Percentiles rank a stretch among this genome's conserved stretches.
These are phyloP conservation scores for Ramaria sp. DNA, from an alignment of 768 basidiomycete species.

Conservation along the genomic window DNA sequence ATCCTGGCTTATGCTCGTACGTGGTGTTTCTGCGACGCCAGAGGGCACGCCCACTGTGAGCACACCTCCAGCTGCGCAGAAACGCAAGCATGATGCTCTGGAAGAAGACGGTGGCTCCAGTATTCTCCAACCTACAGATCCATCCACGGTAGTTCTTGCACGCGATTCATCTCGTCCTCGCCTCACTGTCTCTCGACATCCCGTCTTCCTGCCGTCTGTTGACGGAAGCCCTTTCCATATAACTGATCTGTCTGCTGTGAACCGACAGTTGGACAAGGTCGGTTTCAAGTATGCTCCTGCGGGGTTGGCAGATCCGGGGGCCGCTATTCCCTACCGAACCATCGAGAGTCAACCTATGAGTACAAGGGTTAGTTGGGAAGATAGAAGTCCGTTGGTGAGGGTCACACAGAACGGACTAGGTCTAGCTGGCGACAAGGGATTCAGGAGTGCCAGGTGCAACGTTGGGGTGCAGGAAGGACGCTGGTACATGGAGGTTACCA, in stretches of 20 bases:
- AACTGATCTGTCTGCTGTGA: slow-evolving; percentile 63
- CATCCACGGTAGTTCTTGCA: slow-evolving; percentile 39
- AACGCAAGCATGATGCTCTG: not conserved
- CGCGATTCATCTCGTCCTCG: slow-evolving; percentile 57
- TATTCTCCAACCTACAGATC: not conserved
- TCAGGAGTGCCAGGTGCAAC: slow-evolving; percentile 82
- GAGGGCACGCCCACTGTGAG: not conserved
- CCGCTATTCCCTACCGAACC: slow-evolving; percentile 55
- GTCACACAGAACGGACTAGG: slow-evolving; percentile 71
- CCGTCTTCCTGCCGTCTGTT: slow-evolving; percentile 49
- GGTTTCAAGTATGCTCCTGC: slow-evolving; percentile 77
- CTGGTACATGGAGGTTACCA: slow-evolving; percentile 90
- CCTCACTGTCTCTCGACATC: slow-evolving; percentile 66
- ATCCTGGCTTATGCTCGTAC: slow-evolving; percentile 1
- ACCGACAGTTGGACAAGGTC: slow-evolving; percentile 36
- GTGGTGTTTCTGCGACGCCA: slow-evolving; percentile 5
- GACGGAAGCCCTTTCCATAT: slow-evolving; percentile 47
- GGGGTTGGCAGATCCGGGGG: slow-evolving; percentile 53
- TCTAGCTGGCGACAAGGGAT: slow-evolving; percentile 77
- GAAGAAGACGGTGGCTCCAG: not conserved
- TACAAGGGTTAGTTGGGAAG: slow-evolving; percentile 78
- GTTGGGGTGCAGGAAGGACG: slow-evolving; percentile 80
- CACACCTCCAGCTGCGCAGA: not conserved
- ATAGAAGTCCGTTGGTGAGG: slow-evolving; percentile 71
- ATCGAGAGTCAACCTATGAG: slow-evolving; percentile 72